Conservation (phyloP, 1,284 basidiomycete genomes). For the Wallemia hederae region DNA sequence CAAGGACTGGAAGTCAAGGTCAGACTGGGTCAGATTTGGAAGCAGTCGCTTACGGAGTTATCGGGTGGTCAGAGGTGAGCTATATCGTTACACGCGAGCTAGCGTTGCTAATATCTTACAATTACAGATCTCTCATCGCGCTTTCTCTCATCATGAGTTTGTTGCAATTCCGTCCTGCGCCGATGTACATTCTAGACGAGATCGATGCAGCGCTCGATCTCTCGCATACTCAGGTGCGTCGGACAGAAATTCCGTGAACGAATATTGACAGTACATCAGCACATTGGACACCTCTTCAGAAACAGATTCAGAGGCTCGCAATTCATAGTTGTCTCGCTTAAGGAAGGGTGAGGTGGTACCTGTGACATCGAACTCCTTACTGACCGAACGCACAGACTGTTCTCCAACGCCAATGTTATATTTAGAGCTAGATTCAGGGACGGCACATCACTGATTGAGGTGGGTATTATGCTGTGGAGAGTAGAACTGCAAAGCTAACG, state of each 20-base stretch:
- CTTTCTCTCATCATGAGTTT: conserved; percentile 92
- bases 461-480: neutral
- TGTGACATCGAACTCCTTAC: neutral
- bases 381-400: conserved; percentile 22
- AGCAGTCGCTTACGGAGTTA: conserved; percentile 81
- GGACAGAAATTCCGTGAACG: neutral
- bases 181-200: conserved; percentile 97
- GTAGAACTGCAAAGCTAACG: neutral
- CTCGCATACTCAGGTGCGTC: conserved; percentile 38
- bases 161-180: conserved; percentile 95
- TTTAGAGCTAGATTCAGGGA: conserved; percentile 39
- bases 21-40: conserved; percentile 79
- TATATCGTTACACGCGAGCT: no score
- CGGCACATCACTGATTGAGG: conserved; percentile 10
- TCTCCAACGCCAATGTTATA: conserved; percentile 90
- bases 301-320: conserved; percentile 93
- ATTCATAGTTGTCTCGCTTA: conserved; percentile 90
- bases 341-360: conserved; percentile 34
- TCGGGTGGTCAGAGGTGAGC: conserved; percentile 80
- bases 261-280: conserved; percentile 19
- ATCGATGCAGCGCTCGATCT: conserved; percentile 90
- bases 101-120: no score
- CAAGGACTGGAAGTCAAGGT: conserved; percentile 95
- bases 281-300: conserved; percentile 85
- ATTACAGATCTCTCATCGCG: conserved; percentile 75